Evolutionary conservation across 2,329 filamentous ascomycete genomes (phyloP).

Genomic region (Pseudocercospora pini-densiflorae): DNA sequence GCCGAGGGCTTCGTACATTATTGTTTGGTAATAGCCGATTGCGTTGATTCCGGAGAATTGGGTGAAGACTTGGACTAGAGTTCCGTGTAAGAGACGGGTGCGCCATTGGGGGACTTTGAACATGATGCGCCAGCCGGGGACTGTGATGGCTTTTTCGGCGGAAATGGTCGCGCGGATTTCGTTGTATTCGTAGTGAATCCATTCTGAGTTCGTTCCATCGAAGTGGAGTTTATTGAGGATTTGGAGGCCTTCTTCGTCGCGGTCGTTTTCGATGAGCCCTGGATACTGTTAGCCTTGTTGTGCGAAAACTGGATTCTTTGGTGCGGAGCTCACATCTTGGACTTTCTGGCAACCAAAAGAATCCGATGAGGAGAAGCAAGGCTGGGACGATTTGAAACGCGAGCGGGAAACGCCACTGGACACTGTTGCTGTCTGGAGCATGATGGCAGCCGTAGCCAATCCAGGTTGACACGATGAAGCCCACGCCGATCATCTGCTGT

Average conservation of each 20-base stretch:
- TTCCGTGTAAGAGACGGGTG: constrained; percentile 65
- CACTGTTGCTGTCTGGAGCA: constrained; percentile 40
- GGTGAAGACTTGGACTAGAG: constrained; percentile 67
- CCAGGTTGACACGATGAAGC: constrained; percentile 61
- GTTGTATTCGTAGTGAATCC: constrained; percentile 61
- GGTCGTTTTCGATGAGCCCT: constrained; percentile 35
- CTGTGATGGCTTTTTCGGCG: constrained; percentile 61
- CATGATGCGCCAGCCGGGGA: constrained; percentile 60
- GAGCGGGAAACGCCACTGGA: constrained; percentile 48
- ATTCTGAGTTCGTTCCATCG: constrained; percentile 60
- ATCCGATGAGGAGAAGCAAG: constrained; percentile 47
- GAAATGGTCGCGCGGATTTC: constrained; percentile 67
- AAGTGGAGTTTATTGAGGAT: constrained; percentile 57
- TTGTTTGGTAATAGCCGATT: constrained; percentile 66
- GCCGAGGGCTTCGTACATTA: constrained; percentile 62
- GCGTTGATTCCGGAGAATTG: constrained; percentile 68
- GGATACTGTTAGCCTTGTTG: background rate
- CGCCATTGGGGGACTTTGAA: constrained; percentile 64
- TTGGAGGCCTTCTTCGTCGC: constrained; percentile 24
- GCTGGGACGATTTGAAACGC: constrained; percentile 54
- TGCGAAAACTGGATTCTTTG: background rate
- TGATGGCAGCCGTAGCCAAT: constrained; percentile 55
- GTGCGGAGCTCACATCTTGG: constrained; percentile 3
- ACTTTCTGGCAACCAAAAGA: constrained; percentile 41
- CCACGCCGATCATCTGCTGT: constrained; percentile 62